Percentiles rank a stretch among this genome's conserved stretches.
Conservation (phyloP, 306 rosid species). For the Cyamopsis tetragonoloba region DNA sequence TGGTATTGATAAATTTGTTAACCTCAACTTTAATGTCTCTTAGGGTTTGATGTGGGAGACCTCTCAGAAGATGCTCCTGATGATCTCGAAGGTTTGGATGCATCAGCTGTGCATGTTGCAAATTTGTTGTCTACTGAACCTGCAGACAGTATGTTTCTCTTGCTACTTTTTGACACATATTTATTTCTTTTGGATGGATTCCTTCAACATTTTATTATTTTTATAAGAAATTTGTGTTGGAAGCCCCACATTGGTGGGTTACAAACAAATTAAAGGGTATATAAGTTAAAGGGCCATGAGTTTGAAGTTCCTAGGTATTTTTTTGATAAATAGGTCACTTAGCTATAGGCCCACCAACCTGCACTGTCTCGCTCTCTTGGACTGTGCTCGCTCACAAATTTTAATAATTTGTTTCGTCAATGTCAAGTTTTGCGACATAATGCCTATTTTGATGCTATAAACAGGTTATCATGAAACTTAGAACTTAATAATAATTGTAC, state of each 20-base stretch:
- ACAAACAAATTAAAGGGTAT: no score
- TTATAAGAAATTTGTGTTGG: background rate
- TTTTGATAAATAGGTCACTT: no score
- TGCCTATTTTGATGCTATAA: slow-evolving; percentile 12
- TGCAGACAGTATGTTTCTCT: slow-evolving; percentile 69
- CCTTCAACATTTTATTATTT: background rate
- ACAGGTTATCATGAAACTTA: background rate
- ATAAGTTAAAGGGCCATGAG: no score
- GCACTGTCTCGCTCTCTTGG: no score
- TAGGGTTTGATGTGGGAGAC: slow-evolving; percentile 95
- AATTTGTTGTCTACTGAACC: slow-evolving; percentile 93
- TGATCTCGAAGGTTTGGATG: slow-evolving; percentile 93
- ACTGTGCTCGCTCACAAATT: no score
- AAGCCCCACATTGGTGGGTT: no score
- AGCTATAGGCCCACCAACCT: no score
- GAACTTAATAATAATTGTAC: background rate
- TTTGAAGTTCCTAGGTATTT: no score
- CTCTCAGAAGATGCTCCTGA: slow-evolving; percentile 85
- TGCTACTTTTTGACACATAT: background rate
- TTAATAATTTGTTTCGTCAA: background rate
- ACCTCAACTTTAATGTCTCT: background rate
- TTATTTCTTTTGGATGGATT: background rate
- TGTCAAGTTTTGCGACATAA: background rate
- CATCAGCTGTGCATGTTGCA: slow-evolving; percentile 89
- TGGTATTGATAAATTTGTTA: slow-evolving; percentile 14